Percentiles rank a stretch among this genome's conserved stretches.
These are phyloP conservation scores for Naganishia friedmannii DNA, from an alignment of 768 basidiomycete species.

Conservation along the genomic window DNA sequence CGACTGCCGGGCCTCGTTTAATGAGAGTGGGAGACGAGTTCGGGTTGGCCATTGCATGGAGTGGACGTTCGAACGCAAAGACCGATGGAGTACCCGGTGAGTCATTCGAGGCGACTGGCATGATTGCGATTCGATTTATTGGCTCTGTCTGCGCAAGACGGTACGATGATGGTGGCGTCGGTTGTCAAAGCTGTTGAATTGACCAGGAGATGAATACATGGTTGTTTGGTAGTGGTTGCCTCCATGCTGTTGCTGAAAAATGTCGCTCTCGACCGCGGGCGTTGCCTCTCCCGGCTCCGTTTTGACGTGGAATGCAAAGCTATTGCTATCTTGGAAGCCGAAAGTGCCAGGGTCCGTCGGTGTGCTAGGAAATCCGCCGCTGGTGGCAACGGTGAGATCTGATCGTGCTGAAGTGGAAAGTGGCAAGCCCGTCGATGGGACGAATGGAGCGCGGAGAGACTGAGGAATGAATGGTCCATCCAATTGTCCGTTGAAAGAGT, in stretches of 20 bases:
- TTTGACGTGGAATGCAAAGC: background rate
- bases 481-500: constrained; percentile 5
- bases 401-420: constrained; percentile 1
- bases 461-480: background rate
- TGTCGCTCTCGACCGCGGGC: background rate
- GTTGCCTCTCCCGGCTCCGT: background rate
- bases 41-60: background rate
- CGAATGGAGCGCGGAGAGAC: background rate
- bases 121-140: background rate
- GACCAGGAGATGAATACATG: background rate
- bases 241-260: background rate
- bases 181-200: background rate
- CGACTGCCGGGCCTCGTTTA: background rate
- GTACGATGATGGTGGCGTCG: background rate
- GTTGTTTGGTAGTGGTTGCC: background rate
- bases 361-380: constrained; percentile 6
- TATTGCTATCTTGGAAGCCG: background rate
- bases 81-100: background rate
- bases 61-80: background rate
- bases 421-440: background rate
- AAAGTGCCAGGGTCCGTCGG: background rate
- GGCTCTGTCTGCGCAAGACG: constrained; percentile 3
- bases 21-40: background rate
- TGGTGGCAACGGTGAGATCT: background rate
- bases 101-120: background rate